Conservation (phyloP, 495 filamentous ascomycete species). For the Xylaria grammica region DNA sequence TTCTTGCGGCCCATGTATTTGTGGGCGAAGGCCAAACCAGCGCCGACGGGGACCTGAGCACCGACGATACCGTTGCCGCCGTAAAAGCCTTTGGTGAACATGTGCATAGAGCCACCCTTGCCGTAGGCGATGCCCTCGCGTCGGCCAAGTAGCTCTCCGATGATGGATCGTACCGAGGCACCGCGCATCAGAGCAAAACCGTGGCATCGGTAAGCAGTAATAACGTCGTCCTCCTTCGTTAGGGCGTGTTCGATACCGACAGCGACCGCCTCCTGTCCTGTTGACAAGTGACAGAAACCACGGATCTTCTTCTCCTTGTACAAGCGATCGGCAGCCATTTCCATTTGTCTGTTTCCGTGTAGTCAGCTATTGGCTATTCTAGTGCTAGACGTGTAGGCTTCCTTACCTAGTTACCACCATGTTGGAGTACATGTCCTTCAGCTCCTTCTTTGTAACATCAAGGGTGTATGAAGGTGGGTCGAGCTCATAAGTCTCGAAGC, state of each 20-base stretch:
- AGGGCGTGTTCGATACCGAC: conserved; percentile 97
- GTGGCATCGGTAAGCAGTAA: conserved; percentile 98
- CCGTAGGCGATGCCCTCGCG: conserved; percentile 97
- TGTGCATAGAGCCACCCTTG: conserved; percentile 99
- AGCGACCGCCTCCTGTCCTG: conserved; percentile 96
- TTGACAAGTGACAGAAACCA: conserved; percentile 98
- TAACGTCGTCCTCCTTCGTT: conserved; percentile 86
- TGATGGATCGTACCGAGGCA: conserved; percentile 87
- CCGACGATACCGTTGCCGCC: conserved; percentile 99
- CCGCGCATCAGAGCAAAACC: conserved; percentile 98
- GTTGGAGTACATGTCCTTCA: conserved; percentile 98
- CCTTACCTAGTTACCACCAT: conserved; percentile 91
- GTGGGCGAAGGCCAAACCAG: conserved; percentile 95
- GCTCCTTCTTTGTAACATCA: conserved; percentile 91
- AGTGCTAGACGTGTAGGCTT: conserved; percentile 13
- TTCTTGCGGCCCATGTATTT: conserved; percentile 86
- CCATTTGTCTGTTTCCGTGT: conserved; percentile 77
- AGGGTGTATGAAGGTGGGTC: conserved; percentile 92
- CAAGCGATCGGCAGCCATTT: conserved; percentile 95
- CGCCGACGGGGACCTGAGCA: conserved; percentile 96
- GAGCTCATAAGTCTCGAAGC: conserved; percentile 99
- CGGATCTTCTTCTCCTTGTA: conserved; percentile 99
- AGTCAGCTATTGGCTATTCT: background rate
- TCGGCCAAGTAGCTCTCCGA: conserved; percentile 93
- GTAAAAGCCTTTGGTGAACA: conserved; percentile 98